Conservation (phyloP, 176 grass and related monocot species). For the Phoenix roebelenii region DNA sequence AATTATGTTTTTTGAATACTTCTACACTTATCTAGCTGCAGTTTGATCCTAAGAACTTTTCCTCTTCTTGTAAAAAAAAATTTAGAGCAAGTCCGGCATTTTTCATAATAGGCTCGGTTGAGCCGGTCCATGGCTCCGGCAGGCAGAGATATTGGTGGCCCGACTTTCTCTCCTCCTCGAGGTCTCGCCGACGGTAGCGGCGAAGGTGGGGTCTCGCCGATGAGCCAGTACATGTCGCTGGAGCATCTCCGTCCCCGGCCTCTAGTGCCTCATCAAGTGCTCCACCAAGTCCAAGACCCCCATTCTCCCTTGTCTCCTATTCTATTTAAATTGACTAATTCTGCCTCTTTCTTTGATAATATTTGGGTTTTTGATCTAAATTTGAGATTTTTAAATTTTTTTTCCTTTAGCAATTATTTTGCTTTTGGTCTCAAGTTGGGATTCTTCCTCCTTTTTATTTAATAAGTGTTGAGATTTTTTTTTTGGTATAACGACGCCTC, state of each 20-base stretch:
- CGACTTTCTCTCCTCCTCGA: constrained; percentile 50
- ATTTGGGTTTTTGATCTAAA: background rate
- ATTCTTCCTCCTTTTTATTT: too few species aligned
- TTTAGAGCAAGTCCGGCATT: too few species aligned
- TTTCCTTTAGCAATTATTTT: too few species aligned
- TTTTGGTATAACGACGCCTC: too few species aligned
- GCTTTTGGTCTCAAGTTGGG: too few species aligned
- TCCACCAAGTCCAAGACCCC: constrained; percentile 94
- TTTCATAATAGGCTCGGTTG: too few species aligned
- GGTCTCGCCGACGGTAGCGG: constrained; percentile 20
- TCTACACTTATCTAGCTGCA: too few species aligned
- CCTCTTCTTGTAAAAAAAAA: too few species aligned
- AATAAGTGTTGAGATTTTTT: too few species aligned
- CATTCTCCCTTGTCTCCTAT: background rate
- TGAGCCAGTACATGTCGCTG: constrained; percentile 89
- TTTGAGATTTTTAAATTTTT: too few species aligned
- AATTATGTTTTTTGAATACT: too few species aligned
- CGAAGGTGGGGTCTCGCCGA: constrained; percentile 61
- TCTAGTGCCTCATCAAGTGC: constrained; percentile 97
- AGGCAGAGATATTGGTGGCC: background rate
- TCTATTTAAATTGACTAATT: background rate
- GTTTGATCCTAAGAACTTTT: background rate
- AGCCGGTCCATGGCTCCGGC: background rate
- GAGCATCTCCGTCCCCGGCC: constrained; percentile 84
- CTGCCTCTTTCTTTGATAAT: background rate